Evolutionary conservation across 1,284 basidiomycete genomes (phyloP).

Genomic region (Naganishia cerealis): DNA sequence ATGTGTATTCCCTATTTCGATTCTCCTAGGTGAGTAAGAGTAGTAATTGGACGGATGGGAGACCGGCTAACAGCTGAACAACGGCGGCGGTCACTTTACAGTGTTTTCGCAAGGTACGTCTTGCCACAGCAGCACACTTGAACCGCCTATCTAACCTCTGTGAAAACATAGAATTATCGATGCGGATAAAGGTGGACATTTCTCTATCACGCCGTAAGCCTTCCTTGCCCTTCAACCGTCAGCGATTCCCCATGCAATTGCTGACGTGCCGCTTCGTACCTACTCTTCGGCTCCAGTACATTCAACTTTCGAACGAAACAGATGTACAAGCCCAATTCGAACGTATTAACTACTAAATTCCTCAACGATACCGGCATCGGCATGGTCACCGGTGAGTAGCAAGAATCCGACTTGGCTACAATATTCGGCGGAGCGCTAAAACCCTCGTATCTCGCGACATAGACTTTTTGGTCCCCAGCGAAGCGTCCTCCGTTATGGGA

Average conservation of each 20-base stretch:
- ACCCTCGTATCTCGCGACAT: background rate
- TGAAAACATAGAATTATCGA: conserved; percentile 44
- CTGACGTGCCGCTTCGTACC: conserved; percentile 39
- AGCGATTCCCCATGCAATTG: background rate
- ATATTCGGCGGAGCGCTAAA: background rate
- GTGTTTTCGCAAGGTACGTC: conserved; percentile 17
- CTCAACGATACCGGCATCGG: conserved; percentile 77
- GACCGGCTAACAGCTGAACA: background rate
- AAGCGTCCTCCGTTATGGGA: conserved; percentile 34
- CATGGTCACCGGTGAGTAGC: conserved; percentile 63
- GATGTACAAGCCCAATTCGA: conserved; percentile 81
- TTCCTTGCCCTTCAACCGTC: background rate
- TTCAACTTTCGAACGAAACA: conserved; percentile 71
- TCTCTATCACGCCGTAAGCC: conserved; percentile 70
- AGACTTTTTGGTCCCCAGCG: conserved; percentile 31
- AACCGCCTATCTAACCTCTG: background rate
- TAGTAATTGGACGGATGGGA: background rate
- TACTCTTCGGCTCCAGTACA: background rate
- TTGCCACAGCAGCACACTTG: background rate
- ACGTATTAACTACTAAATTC: conserved; percentile 84
- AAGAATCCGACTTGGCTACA: background rate
- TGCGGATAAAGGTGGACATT: conserved; percentile 77
- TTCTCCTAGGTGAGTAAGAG: conserved; percentile 62
- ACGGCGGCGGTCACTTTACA: background rate
- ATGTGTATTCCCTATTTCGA: conserved; percentile 92